These are phyloP conservation scores for Phalaenopsis hybrid DNA, from an alignment of 116 monocot species.

Conservation along the genomic window DNA sequence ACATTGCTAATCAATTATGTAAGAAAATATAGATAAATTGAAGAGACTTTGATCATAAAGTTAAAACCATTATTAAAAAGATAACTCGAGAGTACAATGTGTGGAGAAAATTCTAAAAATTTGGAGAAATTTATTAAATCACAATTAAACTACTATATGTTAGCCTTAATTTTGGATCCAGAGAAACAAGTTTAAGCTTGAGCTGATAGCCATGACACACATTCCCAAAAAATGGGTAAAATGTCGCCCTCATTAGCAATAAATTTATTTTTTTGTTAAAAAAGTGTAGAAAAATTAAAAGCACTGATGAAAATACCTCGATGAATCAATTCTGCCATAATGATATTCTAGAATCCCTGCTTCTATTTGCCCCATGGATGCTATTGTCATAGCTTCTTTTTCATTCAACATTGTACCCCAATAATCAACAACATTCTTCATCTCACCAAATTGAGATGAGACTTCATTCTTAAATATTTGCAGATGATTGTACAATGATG, in stretches of 20 bases:
- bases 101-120: no score
- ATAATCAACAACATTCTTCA: constrained; percentile 46
- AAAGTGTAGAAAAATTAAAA: not conserved
- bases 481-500: constrained; percentile 60
- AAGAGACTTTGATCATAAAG: no score
- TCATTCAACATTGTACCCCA: constrained; percentile 52
- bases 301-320: constrained; percentile 31
- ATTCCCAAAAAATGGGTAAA: no score
- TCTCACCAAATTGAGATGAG: constrained; percentile 57
- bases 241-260: not conserved
- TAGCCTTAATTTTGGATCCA: no score
- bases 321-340: constrained; percentile 71
- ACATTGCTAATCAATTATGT: no score
- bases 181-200: no score
- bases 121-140: no score
- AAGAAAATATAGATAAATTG: no score
- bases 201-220: no score
- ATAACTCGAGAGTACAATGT: no score
- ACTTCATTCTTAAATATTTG: constrained; percentile 43
- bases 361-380: constrained; percentile 60
- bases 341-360: constrained; percentile 68
- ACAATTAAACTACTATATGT: no score
- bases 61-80: no score
- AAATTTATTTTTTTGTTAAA: not conserved
- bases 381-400: constrained; percentile 63